Percentiles rank a stretch among this genome's conserved stretches.
These are phyloP conservation scores for Pyrus betulifolia DNA, from an alignment of 306 rosid genomes.

Conservation along the genomic window DNA sequence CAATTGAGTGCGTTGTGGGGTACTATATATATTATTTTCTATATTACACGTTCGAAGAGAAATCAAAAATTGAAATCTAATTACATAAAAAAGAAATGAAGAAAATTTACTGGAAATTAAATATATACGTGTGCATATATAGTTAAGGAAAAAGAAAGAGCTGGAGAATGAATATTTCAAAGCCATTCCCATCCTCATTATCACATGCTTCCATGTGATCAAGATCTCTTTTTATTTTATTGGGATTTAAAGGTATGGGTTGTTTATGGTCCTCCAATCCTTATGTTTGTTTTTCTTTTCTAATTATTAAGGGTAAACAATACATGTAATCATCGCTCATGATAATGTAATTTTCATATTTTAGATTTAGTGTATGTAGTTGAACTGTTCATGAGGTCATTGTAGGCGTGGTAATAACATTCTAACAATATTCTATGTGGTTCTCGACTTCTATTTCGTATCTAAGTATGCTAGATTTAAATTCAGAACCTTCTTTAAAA, in stretches of 20 bases:
- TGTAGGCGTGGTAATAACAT: not conserved
- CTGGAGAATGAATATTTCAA: conserved; percentile 11
- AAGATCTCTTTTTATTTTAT: conserved; percentile 53
- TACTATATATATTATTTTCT: conserved; percentile 15
- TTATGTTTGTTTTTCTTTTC: conserved; percentile 24
- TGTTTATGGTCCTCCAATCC: conserved; percentile 84
- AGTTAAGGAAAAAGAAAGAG: conserved; percentile 3
- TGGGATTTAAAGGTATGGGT: conserved; percentile 87
- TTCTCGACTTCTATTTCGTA: not conserved
- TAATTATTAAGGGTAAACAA: not conserved
- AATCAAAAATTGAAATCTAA: conserved; percentile 11
- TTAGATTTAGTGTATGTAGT: not conserved
- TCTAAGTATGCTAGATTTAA: not conserved
- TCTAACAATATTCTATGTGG: not conserved
- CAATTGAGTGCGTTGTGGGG: conserved; percentile 72
- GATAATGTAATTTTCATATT: conserved; percentile 12
- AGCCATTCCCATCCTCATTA: conserved; percentile 36
- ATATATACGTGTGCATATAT: not conserved
- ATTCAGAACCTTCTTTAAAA: too few relatives aligned
- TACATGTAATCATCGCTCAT: conserved; percentile 18
- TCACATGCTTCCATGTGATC: conserved; percentile 92
- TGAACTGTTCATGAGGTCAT: conserved; percentile 11
- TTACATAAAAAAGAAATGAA: conserved; percentile 13
- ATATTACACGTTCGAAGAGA: conserved; percentile 33
- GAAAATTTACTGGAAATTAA: not conserved